Base-by-base conservation (phyloP, 768 basidiomycete species). In the Nidula microcarpa region DNA sequence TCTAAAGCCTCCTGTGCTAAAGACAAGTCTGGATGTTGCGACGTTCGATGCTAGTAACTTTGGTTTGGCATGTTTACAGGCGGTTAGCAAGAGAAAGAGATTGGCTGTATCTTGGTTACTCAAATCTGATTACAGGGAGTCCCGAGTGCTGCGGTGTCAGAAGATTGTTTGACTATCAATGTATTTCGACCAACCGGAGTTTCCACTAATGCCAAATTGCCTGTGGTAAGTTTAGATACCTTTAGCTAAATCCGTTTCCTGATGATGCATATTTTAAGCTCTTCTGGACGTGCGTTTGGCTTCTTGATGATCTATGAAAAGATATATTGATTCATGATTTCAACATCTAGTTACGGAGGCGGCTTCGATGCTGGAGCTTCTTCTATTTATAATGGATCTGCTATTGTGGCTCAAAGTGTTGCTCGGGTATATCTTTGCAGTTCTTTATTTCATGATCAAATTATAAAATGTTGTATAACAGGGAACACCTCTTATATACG, bases 81-180 rank as follows among this genome's bases (percentile, higher is more conserved):
- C 55, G 49, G 58, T 71, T 17, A 11, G 48, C 14, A 11, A 49
- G 11, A 34, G 18, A 49, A 11, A 14, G 18, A 49, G 4, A 3
- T 11, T 33, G 23, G 9, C 9, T 9, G 10, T 11, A 34, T 32
- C 32, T 9, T 33, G 13, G 10, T 14, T 34, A 32, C 33, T 9
- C 17, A 32, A 9, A 2, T 10, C 32, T 13, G 13, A 32, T 9
- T 3, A 34, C 17, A 56, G 18, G 35, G 46, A 11, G 9, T 18
- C 14, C 50, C 48, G 13, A 41, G 30, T 10, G 33, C 32, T 63
- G 32, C 52, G 7, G 60, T 65, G 34, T 72, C 70, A 2, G 81
- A 82, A 57, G 73, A 81, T 55, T 81, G 80, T 54, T 62, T 82
- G 43, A 73, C 64, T 6, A 55, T 82, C 45, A 81, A 82, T 59